Evolutionary conservation across 768 basidiomycete genomes (phyloP).

Genomic region (Exidia glandulosa): DNA sequence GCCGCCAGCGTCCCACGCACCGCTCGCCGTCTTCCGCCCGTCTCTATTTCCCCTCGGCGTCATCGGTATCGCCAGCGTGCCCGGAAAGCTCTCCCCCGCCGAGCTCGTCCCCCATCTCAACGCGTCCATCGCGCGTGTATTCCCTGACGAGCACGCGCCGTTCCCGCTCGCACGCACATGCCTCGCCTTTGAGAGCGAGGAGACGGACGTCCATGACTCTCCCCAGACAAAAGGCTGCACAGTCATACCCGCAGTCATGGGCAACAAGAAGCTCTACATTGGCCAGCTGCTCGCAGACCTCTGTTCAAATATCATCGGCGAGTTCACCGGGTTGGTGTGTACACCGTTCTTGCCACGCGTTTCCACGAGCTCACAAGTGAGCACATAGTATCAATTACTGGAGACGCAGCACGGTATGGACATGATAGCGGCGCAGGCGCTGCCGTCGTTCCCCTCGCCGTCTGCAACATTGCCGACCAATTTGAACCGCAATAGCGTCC

Average conservation of each 20-base stretch:
- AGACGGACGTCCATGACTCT: constrained; percentile 43
- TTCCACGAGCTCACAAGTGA: background rate
- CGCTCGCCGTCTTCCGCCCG: constrained; percentile 62
- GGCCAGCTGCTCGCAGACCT: constrained; percentile 82
- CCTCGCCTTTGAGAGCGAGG: constrained; percentile 68
- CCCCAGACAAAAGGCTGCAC: constrained; percentile 45
- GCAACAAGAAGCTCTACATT: constrained; percentile 79
- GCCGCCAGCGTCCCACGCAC: constrained; percentile 51
- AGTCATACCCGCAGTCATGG: constrained; percentile 75
- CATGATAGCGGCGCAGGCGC: constrained; percentile 38
- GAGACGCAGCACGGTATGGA: constrained; percentile 83
- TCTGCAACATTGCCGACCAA: background rate
- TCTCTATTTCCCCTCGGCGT: constrained; percentile 81
- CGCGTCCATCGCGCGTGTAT: constrained; percentile 49
- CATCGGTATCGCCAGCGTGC: constrained; percentile 71
- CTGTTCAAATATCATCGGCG: constrained; percentile 75
- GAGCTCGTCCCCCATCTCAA: constrained; percentile 55
- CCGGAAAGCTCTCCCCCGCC: constrained; percentile 42
- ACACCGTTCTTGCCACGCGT: background rate
- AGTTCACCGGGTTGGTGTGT: constrained; percentile 76
- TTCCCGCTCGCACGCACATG: constrained; percentile 75
- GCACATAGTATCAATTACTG: constrained; percentile 53
- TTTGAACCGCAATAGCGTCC: background rate
- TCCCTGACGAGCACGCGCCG: constrained; percentile 44
- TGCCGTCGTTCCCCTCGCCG: constrained; percentile 19